A percentile compares a stretch with the other conserved stretches of the same genome.
Evolutionary conservation across 345 rosid genomes (phyloP).

Genomic region (Moringa oleifera): DNA sequence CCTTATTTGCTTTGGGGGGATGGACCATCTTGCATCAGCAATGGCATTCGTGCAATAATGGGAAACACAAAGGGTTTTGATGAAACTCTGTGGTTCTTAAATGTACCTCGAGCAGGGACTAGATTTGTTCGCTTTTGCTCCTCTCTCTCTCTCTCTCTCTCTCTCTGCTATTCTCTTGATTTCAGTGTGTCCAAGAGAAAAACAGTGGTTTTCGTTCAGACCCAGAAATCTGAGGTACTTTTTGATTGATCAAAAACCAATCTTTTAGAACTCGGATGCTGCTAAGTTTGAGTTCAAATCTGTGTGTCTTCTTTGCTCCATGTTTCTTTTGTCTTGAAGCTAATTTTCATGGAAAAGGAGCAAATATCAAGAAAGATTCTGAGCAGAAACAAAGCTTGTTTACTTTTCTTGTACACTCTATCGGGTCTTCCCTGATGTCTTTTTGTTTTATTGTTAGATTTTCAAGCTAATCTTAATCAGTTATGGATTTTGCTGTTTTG

Average conservation of each 20-base stretch:
- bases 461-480: neutral
- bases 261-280: neutral
- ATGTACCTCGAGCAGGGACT: neutral
- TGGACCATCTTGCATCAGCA: slow-evolving; percentile 9
- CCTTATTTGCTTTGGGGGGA: neutral
- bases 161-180: slow-evolving; percentile 3
- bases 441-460: neutral
- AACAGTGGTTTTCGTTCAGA: slow-evolving; percentile 8
- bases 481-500: neutral
- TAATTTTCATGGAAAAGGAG: neutral
- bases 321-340: slow-evolving; percentile 4
- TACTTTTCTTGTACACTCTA: neutral
- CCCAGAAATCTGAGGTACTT: slow-evolving; percentile 13
- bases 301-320: neutral
- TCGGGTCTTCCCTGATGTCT: neutral
- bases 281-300: neutral
- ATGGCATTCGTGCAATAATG: slow-evolving; percentile 10
- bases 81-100: neutral
- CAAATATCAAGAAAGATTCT: slow-evolving; percentile 7
- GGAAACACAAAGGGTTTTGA: neutral
- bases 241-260: neutral
- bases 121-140: neutral
- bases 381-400: slow-evolving; percentile 1
- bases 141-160: neutral
- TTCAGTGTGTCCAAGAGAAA: slow-evolving; percentile 8